Base-by-base conservation (phyloP, 352 stramenopile genomes). In the Phytophthora constricta region DNA sequence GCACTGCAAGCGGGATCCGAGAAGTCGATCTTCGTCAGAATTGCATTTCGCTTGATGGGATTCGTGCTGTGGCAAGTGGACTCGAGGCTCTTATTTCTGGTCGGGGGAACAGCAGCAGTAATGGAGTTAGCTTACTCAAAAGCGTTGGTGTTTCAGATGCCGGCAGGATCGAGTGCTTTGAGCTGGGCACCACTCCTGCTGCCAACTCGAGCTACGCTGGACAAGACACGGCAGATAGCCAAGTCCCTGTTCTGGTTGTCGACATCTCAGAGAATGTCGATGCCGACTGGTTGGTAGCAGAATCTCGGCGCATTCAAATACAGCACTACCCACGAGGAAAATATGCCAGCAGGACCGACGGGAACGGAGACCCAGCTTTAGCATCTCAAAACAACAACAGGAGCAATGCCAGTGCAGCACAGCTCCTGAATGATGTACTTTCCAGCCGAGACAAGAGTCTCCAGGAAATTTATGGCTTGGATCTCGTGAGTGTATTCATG, bases 21-120 rank as follows among this genome's bases (percentile, higher is more conserved):
- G 76, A 92, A 52, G 41, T 94, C 7, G 80, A 91, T 60, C 60
- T 94, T 16, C 84, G 84, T 20, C 68, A 80, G n/a, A 94, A 94
- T 45, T 90, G 70, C 58, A 73, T 94, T 50, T 87, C 82, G 16
- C 69, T 90, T 2, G 82, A 92, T 50, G 84, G 84, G 10, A 65
- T 92, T 19, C 84, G 86, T 16, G 49, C 56, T 3, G 65, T 94
- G 8, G 86, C 84, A 0, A 86, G 46, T 39, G 68, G 66, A 1
- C 53, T 94, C 0, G 80, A 92, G 54, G 57, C 43, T 13, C 48
- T 89, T n/a, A 23, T 78, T 14, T 34, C 48, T 7, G 47, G 20
- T 11, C 65, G 68, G 34, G 65, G 22, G n/a, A n/a, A n/a, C 27
- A 49, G 10, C 26, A 54, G 31, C 9, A 57, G 4, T 41, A 53